Evolutionary conservation across 192 early-diverging fungal genomes (phyloP).

Genomic region (Lobosporangium transversale): DNA sequence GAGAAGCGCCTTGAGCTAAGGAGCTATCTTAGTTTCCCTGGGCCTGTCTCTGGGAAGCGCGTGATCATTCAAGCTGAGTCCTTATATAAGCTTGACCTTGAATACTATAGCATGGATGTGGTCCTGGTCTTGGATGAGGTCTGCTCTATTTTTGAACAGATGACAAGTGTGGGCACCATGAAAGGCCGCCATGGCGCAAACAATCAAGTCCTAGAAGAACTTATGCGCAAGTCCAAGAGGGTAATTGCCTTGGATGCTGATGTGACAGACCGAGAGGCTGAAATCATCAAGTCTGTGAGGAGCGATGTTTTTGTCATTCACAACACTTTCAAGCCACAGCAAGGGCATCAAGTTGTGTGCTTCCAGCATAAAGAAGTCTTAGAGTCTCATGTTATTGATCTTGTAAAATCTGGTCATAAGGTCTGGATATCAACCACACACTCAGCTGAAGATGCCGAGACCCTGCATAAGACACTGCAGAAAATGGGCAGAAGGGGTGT

Average conservation of each 20-base stretch:
- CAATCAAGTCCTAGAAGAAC: neutral
- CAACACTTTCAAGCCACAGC: slow-evolving; percentile 5
- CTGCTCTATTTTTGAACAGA: slow-evolving; percentile 5
- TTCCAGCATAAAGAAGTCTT: neutral
- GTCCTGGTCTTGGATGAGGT: slow-evolving; percentile 13
- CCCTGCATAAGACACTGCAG: neutral
- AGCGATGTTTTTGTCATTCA: slow-evolving; percentile 1
- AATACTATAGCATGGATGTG: neutral
- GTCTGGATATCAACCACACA: slow-evolving; percentile 9
- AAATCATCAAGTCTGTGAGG: slow-evolving; percentile 3
- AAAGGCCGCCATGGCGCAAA: neutral
- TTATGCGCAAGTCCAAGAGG: neutral
- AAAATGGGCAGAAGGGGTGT: neutral
- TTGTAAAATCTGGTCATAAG: neutral
- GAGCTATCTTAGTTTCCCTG: too few relatives aligned
- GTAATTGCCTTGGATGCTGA: slow-evolving; percentile 13
- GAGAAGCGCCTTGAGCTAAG: too few relatives aligned
- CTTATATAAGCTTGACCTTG: slow-evolving; percentile 8
- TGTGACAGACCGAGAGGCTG: neutral
- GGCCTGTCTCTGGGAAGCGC: too few relatives aligned
- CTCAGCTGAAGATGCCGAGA: neutral
- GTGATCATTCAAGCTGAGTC: slow-evolving; percentile 19
- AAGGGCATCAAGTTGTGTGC: slow-evolving; percentile 8
- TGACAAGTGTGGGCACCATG: neutral
- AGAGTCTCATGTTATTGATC: neutral